phyloP scores from a whole-genome alignment of 139 green algal genomes.

The Micromonas commoda region DNA sequence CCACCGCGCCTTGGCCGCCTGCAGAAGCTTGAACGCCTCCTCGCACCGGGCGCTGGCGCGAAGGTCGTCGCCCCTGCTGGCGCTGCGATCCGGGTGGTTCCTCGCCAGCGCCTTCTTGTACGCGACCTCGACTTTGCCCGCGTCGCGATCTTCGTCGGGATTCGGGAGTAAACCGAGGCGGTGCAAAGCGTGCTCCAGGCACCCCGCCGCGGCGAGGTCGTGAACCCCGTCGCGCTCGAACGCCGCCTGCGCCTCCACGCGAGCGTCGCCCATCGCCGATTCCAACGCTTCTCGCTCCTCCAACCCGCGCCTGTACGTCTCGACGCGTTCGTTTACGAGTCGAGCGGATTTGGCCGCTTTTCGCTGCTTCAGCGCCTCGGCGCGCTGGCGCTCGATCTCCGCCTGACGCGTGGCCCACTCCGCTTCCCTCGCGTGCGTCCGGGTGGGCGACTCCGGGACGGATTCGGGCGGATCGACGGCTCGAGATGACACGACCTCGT shows the following conservation, averaged over 20 bases:
- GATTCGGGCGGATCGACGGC: no score
- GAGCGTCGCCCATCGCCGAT: background rate
- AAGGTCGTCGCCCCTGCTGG: background rate
- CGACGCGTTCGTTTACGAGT: background rate
- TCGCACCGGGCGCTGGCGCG: background rate
- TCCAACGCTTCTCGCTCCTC: background rate
- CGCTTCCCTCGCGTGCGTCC: background rate
- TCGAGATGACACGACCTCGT: background rate
- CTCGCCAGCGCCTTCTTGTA: background rate
- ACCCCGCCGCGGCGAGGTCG: background rate
- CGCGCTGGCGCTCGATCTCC: background rate
- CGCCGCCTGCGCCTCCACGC: background rate
- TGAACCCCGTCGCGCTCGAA: background rate
- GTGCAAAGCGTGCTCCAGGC: background rate
- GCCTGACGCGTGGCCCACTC: background rate
- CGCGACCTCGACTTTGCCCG: background rate
- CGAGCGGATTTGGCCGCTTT: background rate
- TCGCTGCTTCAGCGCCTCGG: background rate
- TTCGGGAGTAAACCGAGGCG: background rate
- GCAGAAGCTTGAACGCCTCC: background rate
- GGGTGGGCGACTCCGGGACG: background rate
- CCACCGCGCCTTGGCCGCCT: background rate
- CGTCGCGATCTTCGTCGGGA: background rate
- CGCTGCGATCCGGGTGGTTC: background rate
- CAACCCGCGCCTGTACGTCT: background rate